Conservation (phyloP, 768 basidiomycete species). For the Heimioporus sp. region DNA sequence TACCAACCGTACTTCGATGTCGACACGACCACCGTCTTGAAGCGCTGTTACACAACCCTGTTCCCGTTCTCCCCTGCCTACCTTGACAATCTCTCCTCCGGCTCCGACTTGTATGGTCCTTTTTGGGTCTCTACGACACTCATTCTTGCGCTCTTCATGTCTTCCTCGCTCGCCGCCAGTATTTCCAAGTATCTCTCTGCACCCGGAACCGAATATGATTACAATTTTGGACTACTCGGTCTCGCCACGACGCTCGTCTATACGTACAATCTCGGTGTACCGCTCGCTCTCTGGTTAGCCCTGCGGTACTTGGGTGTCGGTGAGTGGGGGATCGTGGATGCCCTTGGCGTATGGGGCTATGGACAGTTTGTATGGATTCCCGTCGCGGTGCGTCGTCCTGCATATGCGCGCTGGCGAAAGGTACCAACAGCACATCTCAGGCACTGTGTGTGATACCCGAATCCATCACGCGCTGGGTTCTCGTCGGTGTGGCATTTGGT, state of each 20-base stretch:
- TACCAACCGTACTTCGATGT: constrained; percentile 90
- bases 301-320: constrained; percentile 85
- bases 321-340: constrained; percentile 88
- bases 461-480: constrained; percentile 76
- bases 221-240: constrained; percentile 83
- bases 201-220: constrained; percentile 56
- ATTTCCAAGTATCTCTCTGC: constrained; percentile 83
- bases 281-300: constrained; percentile 79
- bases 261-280: constrained; percentile 79
- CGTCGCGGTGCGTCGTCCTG: constrained; percentile 57
- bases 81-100: constrained; percentile 55
- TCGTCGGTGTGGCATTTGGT: constrained; percentile 68
- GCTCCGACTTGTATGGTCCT: constrained; percentile 76
- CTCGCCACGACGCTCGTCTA: constrained; percentile 86
- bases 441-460: constrained; percentile 85
- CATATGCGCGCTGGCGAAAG: neutral
- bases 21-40: constrained; percentile 75
- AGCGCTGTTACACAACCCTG: constrained; percentile 74
- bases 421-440: constrained; percentile 35
- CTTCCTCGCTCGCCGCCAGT: constrained; percentile 87
- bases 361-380: constrained; percentile 87
- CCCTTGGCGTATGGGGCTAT: constrained; percentile 79
- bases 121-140: constrained; percentile 98
- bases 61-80: constrained; percentile 70
- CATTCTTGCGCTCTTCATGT: constrained; percentile 89